phyloP scores from a whole-genome alignment of 2,329 filamentous ascomycete genomes.

The Lachnellula arida region DNA sequence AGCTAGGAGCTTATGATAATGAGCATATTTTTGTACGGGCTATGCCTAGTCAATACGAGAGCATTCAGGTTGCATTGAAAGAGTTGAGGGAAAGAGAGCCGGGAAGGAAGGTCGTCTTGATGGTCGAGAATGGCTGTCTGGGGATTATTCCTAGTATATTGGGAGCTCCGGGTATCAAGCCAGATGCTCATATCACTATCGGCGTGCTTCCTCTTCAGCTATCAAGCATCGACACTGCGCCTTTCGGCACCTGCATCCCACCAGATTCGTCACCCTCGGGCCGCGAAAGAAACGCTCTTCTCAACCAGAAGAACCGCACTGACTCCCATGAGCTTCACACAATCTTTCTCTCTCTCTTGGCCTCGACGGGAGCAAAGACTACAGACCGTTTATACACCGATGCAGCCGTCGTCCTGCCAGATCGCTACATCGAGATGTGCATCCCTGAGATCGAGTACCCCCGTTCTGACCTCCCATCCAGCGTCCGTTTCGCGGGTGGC shows the following conservation, averaged over 20 bases:
- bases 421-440: conserved; percentile 31
- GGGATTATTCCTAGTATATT: conserved; percentile 35
- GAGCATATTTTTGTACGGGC: conserved; percentile 33
- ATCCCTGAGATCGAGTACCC: conserved; percentile 34
- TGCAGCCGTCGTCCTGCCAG: conserved; percentile 17
- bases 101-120: conserved; percentile 36
- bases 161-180: conserved; percentile 37
- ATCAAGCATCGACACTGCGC: conserved; percentile 35
- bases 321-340: neutral
- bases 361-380: neutral
- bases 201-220: conserved; percentile 34
- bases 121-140: conserved; percentile 38
- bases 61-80: conserved; percentile 33
- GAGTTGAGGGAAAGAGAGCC: conserved; percentile 30
- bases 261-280: conserved; percentile 36
- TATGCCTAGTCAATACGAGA: conserved; percentile 32
- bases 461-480: conserved; percentile 32
- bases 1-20: conserved; percentile 30
- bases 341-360: neutral
- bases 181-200: conserved; percentile 37
- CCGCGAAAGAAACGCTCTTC: conserved; percentile 31
- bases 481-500: conserved; percentile 41
- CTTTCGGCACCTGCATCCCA: conserved; percentile 35
- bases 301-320: conserved; percentile 24
- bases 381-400: conserved; percentile 19